Base-by-base conservation (phyloP, 345 rosid species). In the Odontarrhena argentea region DNA sequence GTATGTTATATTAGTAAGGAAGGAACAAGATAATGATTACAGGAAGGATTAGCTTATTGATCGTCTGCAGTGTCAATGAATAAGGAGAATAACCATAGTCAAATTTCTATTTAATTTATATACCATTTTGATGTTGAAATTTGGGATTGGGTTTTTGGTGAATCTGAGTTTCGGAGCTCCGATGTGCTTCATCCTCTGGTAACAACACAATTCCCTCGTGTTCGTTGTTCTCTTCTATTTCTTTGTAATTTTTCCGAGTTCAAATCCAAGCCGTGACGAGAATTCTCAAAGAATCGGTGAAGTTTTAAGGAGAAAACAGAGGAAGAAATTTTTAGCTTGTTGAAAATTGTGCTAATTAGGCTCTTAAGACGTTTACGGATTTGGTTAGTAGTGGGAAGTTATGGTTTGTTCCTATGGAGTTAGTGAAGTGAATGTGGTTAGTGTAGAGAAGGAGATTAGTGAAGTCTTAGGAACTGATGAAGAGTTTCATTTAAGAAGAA, bases 121-220 rank as follows among this genome's bases (percentile, higher is more conserved):
- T 18, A 18, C 22, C 22, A 18, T 18, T 18, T 18, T 18, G 22
- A 18, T 18, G 22, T 18, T 18, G 22, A 18, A 18, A 18, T 18
- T 18, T 18, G 22, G 28, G 85, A 85, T 61, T 79, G 87, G 42
- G 82, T 84, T 0, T 76, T 88, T 1, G 79, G 77, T 0, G 86
- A 88, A 13, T 89, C 91, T 2, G 87, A 91, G 1, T 88, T 82
- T 64, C 74, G 80, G 56, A 88, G 95, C 74, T 72, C 68, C 55
- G 89, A 84, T 9, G 78, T 87, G 43, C 58, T 85, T 69, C 85
- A 77, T 8, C 91, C 91, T 58, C 80, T 82, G 35, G 41, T 76
- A 6, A 69, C 36, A 3, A 32, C 74, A 30, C 86, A 66, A 38
- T 28, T 60, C 43, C 70, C 79, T 0, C 62, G 77, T 4, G 43